Evolutionary conservation across 805 yeast species (phyloP).

Genomic region (Yueomyces sp.): DNA sequence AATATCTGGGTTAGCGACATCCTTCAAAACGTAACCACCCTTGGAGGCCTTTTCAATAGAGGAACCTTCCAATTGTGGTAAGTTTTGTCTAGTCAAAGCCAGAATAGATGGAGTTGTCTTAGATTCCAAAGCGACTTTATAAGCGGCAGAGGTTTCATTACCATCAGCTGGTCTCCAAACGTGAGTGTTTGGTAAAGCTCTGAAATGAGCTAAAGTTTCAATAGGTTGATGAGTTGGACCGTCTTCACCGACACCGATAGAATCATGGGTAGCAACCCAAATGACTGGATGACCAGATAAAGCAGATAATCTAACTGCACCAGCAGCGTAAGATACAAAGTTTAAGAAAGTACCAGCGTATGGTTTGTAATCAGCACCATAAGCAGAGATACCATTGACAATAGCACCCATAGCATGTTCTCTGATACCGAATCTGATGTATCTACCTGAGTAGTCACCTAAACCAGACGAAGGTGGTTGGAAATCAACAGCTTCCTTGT

Average conservation of each 20-base stretch:
- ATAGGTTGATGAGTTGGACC: conserved; percentile 93
- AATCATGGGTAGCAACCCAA: conserved; percentile 86
- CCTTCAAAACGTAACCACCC: conserved; percentile 82
- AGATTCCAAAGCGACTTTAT: conserved; percentile 48
- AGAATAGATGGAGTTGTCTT: conserved; percentile 57
- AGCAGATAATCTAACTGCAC: conserved; percentile 78
- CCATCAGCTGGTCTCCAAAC: conserved; percentile 95
- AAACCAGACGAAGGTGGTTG: conserved; percentile 71
- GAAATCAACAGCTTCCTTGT: conserved; percentile 76
- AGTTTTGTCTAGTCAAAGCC: conserved; percentile 75
- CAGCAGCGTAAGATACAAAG: conserved; percentile 75
- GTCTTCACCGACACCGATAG: conserved; percentile 85
- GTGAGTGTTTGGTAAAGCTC: conserved; percentile 70
- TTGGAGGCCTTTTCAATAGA: conserved; percentile 79
- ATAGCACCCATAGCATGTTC: conserved; percentile 99
- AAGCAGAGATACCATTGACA: conserved; percentile 93
- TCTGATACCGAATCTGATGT: conserved; percentile 95
- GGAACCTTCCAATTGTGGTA: conserved; percentile 90
- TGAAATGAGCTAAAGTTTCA: conserved; percentile 74
- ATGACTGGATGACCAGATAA: conserved; percentile 70
- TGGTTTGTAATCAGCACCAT: conserved; percentile 68
- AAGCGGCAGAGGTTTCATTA: conserved; percentile 78
- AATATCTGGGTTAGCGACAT: conserved; percentile 47
- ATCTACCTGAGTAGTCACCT: conserved; percentile 85
- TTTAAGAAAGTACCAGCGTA: conserved; percentile 98